Conservation (phyloP, 306 rosid genomes). For the Rubus parviflorus region DNA sequence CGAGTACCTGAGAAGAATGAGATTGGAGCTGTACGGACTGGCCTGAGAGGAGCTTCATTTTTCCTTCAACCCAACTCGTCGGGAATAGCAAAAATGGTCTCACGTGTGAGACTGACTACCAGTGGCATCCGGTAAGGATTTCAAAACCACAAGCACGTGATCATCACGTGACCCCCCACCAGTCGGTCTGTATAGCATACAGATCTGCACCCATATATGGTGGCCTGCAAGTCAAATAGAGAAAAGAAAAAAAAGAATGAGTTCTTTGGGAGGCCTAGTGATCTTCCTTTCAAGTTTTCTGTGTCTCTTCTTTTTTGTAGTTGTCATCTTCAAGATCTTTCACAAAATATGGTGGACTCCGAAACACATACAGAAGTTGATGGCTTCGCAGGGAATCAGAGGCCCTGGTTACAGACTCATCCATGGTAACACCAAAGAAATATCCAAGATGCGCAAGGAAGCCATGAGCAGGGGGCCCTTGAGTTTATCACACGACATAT, state of each 20-base stretch:
- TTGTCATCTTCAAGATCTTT: background rate
- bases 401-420: conserved; percentile 30
- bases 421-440: conserved; percentile 29
- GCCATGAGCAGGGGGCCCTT: conserved; percentile 27
- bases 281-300: background rate
- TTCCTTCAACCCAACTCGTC: too few species aligned
- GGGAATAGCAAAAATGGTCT: too few species aligned
- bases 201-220: too few species aligned
- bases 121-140: too few species aligned
- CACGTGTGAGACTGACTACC: too few species aligned
- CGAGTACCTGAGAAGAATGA: too few species aligned
- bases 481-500: conserved; percentile 22
- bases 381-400: conserved; percentile 23
- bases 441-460: conserved; percentile 20
- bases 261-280: background rate
- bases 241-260: background rate
- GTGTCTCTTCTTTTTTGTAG: conserved; percentile 4
- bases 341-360: conserved; percentile 33
- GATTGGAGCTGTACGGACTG: too few species aligned
- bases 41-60: too few species aligned
- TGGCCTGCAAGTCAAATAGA: too few species aligned
- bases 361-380: conserved; percentile 10
- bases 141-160: too few species aligned
- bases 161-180: too few species aligned
- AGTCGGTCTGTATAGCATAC: too few species aligned